These are phyloP conservation scores for Chrysosporium queenslandicum DNA, from an alignment of 2,329 filamentous ascomycete genomes.

Conservation along the genomic window DNA sequence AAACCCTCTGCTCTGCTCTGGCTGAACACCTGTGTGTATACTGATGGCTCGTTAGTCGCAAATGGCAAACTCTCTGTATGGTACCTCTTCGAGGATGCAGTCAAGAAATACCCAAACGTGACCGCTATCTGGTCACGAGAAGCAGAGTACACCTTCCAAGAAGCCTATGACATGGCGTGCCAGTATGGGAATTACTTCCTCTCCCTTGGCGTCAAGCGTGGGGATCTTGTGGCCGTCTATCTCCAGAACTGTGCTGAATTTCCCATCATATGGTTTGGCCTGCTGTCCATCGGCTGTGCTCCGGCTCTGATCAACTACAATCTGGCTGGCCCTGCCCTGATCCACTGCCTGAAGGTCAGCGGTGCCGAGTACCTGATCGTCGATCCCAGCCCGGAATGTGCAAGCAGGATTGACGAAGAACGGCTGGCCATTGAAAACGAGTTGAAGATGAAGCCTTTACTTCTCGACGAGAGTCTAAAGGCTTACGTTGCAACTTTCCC, in stretches of 20 bases:
- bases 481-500: slow-evolving; percentile 42
- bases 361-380: slow-evolving; percentile 49
- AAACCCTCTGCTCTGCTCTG: too few relatives aligned
- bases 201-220: slow-evolving; percentile 47
- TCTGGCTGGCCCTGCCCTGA: slow-evolving; percentile 51
- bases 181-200: slow-evolving; percentile 56
- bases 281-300: slow-evolving; percentile 56
- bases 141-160: slow-evolving; percentile 49
- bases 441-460: slow-evolving; percentile 49
- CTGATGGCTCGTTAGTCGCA: slow-evolving; percentile 30
- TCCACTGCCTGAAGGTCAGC: slow-evolving; percentile 55
- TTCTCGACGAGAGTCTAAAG: slow-evolving; percentile 43
- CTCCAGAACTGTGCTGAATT: slow-evolving; percentile 60
- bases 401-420: slow-evolving; percentile 48
- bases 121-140: slow-evolving; percentile 59
- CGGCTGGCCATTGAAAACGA: slow-evolving; percentile 41
- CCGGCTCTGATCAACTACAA: slow-evolving; percentile 65
- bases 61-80: slow-evolving; percentile 51
- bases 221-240: slow-evolving; percentile 56
- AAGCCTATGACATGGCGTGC: slow-evolving; percentile 47
- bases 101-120: slow-evolving; percentile 42
- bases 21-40: too few relatives aligned
- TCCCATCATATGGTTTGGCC: slow-evolving; percentile 53
- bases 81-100: slow-evolving; percentile 54
- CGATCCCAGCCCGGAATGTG: slow-evolving; percentile 46